Evolutionary conservation across 345 rosid species (phyloP), one percentile per base, ranked within the genome.

Genomic region (Bruguiera gymnorhiza): DNA sequence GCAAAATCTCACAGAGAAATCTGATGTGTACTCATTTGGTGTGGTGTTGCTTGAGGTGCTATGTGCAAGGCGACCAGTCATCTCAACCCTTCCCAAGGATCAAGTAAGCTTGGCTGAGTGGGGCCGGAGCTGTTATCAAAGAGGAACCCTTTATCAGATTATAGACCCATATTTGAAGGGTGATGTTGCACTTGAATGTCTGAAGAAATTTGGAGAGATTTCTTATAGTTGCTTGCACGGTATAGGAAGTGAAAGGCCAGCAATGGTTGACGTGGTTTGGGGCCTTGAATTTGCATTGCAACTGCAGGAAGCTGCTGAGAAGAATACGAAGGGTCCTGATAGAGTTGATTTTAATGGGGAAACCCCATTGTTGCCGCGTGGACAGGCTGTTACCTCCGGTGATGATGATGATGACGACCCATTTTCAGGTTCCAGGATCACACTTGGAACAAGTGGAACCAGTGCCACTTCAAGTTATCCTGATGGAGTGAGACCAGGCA

Each of bases 1-100:
- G 27, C 84, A 84, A 53, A 67, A 70, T 31, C 62, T 89, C 11
- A 87, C 89, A 0, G 90, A 85, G 8, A 87, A 87, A 77, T 85
- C 90, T 0, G 95, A 89, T 70, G 90, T 87, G 50, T 89, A 89
- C 67, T 89, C 90, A 1, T 89, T 87, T 11, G 92, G 88, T 2
- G 83, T 86, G 26, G 90, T 87, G 57, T 36, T 87, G 62, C 76
- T 78, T 16, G 95, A 89, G 62, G 85, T 82, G 13, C 9, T 87
- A 16, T 84, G 87, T 11, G 86, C 80, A 11, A 67, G 87, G 63
- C 75, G 82, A 5, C 73, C 83, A 3, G 8, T 72, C 8, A 61
- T 70, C 27, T 61, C 68, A 32, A 30, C 62, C 60, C 13, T 20
- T 2, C 18, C 58, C 0, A 74, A 27, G 30, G 76, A 77, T 30